Evolutionary conservation across 371 early-diverging fungal species (phyloP).

Genomic region (Mucor irregularis): DNA sequence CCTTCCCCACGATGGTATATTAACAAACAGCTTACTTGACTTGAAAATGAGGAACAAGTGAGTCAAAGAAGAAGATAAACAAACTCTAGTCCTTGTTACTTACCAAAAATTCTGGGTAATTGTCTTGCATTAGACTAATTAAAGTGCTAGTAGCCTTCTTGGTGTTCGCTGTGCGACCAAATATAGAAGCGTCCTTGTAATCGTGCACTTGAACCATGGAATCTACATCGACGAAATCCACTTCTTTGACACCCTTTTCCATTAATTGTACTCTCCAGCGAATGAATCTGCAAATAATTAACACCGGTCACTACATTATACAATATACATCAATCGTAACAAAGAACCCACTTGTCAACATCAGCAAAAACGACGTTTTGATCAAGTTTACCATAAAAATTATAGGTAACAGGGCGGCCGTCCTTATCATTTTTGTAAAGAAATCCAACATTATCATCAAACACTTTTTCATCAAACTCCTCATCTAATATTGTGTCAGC

Average conservation of each 20-base stretch:
- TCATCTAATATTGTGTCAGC: slow-evolving; percentile 50
- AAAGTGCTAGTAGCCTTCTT: slow-evolving; percentile 54
- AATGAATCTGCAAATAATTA: slow-evolving; percentile 39
- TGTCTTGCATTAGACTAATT: slow-evolving; percentile 61
- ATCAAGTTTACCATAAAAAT: slow-evolving; percentile 59
- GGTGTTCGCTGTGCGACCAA: slow-evolving; percentile 51
- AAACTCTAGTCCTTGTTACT: slow-evolving; percentile 24
- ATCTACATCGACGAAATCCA: slow-evolving; percentile 58
- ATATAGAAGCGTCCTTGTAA: slow-evolving; percentile 54
- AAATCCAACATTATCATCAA: slow-evolving; percentile 39
- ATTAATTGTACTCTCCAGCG: slow-evolving; percentile 67
- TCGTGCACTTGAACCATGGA: slow-evolving; percentile 68
- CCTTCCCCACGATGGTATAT: slow-evolving; percentile 65
- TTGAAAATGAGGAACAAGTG: neutral
- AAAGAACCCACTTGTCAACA: slow-evolving; percentile 33
- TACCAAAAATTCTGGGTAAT: slow-evolving; percentile 61
- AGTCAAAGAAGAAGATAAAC: neutral
- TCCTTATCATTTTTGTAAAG: slow-evolving; percentile 50
- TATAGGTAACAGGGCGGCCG: slow-evolving; percentile 62
- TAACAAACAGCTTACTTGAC: slow-evolving; percentile 59
- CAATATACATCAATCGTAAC: neutral
- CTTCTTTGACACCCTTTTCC: slow-evolving; percentile 52
- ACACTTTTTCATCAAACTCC: slow-evolving; percentile 8
- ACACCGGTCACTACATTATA: neutral
- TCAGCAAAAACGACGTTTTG: slow-evolving; percentile 60